Conservation (phyloP, 2,329 filamentous ascomycete species). For the Sclerotinia spermophila region DNA sequence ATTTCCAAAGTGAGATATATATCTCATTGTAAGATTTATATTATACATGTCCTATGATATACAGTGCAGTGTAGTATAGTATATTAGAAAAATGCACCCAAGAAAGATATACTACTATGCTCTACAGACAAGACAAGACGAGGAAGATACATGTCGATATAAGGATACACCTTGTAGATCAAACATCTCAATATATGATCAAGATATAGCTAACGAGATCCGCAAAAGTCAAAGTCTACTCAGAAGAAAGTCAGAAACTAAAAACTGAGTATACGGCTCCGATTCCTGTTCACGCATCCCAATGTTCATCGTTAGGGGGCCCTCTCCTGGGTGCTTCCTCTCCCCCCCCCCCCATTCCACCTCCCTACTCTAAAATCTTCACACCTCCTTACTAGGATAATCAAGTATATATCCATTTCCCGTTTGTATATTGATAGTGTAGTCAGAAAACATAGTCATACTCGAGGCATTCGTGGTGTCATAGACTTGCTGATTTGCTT, state of each 20-base stretch:
- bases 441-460: neutral
- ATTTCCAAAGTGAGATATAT: too few species aligned
- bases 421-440: neutral
- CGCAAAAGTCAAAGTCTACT: too few species aligned
- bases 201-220: neutral
- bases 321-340: neutral
- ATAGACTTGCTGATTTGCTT: neutral
- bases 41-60: too few species aligned
- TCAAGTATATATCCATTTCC: neutral
- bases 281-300: neutral
- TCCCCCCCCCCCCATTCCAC: neutral
- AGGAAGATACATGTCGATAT: too few species aligned
- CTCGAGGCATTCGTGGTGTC: neutral
- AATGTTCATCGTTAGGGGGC: neutral
- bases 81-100: too few species aligned
- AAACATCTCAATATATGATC: too few species aligned
- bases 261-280: neutral
- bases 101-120: too few species aligned
- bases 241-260: neutral
- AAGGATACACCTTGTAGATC: too few species aligned
- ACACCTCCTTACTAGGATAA: neutral
- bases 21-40: too few species aligned
- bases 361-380: neutral
- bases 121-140: neutral
- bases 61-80: too few species aligned